Evolutionary conservation across 768 basidiomycete species (phyloP).

Genomic region (Pleurotus giganteus): DNA sequence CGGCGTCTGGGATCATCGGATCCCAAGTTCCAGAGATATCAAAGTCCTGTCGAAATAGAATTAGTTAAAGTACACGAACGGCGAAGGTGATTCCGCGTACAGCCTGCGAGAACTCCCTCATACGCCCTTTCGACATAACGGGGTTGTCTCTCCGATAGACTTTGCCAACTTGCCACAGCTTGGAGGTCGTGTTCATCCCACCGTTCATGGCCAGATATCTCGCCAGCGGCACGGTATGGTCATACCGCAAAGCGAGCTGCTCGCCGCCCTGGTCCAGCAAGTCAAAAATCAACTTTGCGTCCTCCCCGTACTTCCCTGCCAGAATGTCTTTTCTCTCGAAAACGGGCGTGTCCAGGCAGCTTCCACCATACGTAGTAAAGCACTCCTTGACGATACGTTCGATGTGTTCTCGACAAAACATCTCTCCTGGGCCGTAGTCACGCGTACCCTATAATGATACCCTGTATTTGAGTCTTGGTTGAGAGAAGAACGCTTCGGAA

Average conservation of each 20-base stretch:
- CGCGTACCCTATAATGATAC: slow-evolving; percentile 70
- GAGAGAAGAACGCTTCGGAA: slow-evolving; percentile 12
- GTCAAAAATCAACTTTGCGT: slow-evolving; percentile 96
- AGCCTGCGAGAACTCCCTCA: slow-evolving; percentile 98
- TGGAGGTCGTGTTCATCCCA: slow-evolving; percentile 68
- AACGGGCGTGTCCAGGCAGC: slow-evolving; percentile 95
- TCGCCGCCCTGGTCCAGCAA: slow-evolving; percentile 97
- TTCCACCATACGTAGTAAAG: slow-evolving; percentile 87
- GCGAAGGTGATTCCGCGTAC: slow-evolving; percentile 39
- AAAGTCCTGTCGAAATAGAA: slow-evolving; percentile 64
- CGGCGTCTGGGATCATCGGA: slow-evolving; percentile 96
- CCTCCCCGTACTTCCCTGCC: slow-evolving; percentile 97
- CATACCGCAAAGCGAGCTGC: slow-evolving; percentile 90
- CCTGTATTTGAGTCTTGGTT: slow-evolving; percentile 5
- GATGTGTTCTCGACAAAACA: slow-evolving; percentile 88
- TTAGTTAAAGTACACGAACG: neutral
- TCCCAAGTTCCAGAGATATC: slow-evolving; percentile 94
- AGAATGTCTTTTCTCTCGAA: slow-evolving; percentile 97
- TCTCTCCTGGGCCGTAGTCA: slow-evolving; percentile 91
- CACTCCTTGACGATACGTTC: slow-evolving; percentile 84
- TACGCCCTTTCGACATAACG: slow-evolving; percentile 95
- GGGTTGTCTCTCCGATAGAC: slow-evolving; percentile 96
- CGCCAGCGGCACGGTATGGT: slow-evolving; percentile 96
- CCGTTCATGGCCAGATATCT: slow-evolving; percentile 94
- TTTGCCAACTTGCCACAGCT: slow-evolving; percentile 98